These are phyloP conservation scores for Rhodomyrtus tomentosa DNA, from an alignment of 345 rosid species.

Conservation along the genomic window DNA sequence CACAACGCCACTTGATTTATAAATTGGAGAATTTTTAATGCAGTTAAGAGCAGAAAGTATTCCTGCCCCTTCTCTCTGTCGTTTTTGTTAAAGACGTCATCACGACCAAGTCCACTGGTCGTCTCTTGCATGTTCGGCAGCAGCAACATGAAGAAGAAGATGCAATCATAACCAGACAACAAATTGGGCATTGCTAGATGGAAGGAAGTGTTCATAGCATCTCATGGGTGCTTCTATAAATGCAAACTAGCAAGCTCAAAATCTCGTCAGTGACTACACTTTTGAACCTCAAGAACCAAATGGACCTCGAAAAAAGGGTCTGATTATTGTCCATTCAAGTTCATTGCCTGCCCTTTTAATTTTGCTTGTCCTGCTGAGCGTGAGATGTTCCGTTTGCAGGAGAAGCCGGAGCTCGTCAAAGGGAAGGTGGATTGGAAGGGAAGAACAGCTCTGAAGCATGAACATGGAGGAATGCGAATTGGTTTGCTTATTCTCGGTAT, in stretches of 20 bases:
- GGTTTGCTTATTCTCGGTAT: slow-evolving; percentile 28
- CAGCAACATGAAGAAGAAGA: not conserved
- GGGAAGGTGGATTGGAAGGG: slow-evolving; percentile 60
- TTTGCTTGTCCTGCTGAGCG: not conserved
- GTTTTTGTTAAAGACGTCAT: not conserved
- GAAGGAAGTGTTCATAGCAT: not conserved
- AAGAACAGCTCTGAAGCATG: slow-evolving; percentile 26
- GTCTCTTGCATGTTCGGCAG: not conserved
- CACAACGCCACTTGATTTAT: not conserved
- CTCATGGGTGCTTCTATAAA: not conserved
- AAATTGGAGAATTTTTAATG: not conserved
- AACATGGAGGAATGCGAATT: slow-evolving; percentile 41
- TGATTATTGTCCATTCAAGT: not conserved
- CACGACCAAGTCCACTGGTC: not conserved
- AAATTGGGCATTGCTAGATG: not conserved
- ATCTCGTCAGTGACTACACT: not conserved
- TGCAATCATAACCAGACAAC: not conserved
- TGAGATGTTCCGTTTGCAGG: slow-evolving; percentile 12
- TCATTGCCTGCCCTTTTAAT: not conserved
- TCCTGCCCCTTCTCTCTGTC: not conserved
- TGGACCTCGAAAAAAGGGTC: not conserved
- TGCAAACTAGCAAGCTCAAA: not conserved
- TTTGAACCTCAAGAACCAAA: not conserved
- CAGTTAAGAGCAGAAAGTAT: not conserved
- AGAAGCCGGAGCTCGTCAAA: slow-evolving; percentile 23